These are phyloP conservation scores for Xylaria sp. DNA, from an alignment of 2,329 filamentous ascomycete genomes.

Conservation along the genomic window DNA sequence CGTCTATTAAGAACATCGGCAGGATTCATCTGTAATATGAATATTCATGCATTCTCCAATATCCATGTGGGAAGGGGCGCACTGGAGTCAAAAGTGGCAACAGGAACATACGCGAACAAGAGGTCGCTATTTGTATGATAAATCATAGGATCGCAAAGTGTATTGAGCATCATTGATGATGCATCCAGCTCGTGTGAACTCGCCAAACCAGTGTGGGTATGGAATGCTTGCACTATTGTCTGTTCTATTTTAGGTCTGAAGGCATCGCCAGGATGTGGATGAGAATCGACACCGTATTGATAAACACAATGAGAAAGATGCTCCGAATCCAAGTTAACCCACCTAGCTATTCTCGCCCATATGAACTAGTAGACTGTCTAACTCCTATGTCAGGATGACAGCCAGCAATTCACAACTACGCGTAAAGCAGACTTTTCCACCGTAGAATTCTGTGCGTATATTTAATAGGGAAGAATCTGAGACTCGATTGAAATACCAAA, in stretches of 20 bases:
- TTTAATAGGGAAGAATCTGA: background rate
- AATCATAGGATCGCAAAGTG: background rate
- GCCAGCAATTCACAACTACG: background rate
- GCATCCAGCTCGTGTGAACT: too few species aligned
- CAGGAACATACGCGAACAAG: background rate
- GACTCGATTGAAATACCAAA: background rate
- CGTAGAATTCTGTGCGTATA: background rate
- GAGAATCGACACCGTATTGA: too few species aligned
- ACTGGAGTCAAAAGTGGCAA: slow-evolving; percentile 7
- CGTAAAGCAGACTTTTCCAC: background rate
- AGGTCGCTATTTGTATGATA: slow-evolving; percentile 13
- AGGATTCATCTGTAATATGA: background rate
- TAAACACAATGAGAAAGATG: too few species aligned
- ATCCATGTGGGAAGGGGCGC: background rate
- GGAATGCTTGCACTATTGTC: too few species aligned
- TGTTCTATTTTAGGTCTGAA: too few species aligned
- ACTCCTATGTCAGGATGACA: background rate
- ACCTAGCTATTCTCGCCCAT: too few species aligned
- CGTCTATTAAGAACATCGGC: background rate
- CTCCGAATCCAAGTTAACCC: too few species aligned
- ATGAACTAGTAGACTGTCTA: too few species aligned
- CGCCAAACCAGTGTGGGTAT: too few species aligned
- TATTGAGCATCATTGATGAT: background rate
- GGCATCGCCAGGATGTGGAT: too few species aligned
- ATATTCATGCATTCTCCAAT: background rate